Conservation (phyloP, 2,329 filamentous ascomycete species). For the Lachnellula cervina region DNA sequence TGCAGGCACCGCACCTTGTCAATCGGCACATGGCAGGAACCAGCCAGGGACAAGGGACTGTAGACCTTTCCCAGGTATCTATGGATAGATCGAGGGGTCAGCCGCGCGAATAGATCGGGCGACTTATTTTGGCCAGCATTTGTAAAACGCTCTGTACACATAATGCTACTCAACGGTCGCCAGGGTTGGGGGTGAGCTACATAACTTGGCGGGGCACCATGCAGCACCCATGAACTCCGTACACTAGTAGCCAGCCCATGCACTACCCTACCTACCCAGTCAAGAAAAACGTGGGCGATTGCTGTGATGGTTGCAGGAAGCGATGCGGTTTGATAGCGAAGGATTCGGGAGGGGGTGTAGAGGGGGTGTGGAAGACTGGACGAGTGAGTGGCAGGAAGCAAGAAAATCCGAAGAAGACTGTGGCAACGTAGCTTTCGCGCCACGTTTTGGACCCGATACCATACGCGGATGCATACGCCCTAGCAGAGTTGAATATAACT, state of each 20-base stretch:
- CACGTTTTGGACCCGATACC: not conserved
- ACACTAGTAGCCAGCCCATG: no score
- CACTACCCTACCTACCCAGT: no score
- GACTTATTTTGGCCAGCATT: not conserved
- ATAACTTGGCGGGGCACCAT: not conserved
- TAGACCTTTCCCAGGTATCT: not conserved
- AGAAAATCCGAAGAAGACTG: not conserved
- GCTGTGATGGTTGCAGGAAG: not conserved
- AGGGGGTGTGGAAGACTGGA: not conserved
- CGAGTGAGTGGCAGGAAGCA: not conserved
- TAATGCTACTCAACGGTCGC: not conserved
- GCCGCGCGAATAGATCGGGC: conserved; percentile 1
- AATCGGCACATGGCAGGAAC: conserved; percentile 9
- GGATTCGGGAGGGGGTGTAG: not conserved
- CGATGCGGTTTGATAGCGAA: not conserved
- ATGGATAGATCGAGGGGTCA: conserved; percentile 1
- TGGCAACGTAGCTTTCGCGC: not conserved
- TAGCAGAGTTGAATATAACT: not conserved
- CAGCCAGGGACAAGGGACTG: no score
- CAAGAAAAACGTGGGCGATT: not conserved
- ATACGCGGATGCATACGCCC: not conserved
- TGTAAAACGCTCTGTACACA: not conserved
- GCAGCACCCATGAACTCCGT: not conserved
- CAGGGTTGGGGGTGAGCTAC: not conserved
- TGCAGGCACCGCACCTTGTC: not conserved